These are phyloP conservation scores for Naganishia antarctica DNA, from an alignment of 768 basidiomycete genomes.

Conservation along the genomic window DNA sequence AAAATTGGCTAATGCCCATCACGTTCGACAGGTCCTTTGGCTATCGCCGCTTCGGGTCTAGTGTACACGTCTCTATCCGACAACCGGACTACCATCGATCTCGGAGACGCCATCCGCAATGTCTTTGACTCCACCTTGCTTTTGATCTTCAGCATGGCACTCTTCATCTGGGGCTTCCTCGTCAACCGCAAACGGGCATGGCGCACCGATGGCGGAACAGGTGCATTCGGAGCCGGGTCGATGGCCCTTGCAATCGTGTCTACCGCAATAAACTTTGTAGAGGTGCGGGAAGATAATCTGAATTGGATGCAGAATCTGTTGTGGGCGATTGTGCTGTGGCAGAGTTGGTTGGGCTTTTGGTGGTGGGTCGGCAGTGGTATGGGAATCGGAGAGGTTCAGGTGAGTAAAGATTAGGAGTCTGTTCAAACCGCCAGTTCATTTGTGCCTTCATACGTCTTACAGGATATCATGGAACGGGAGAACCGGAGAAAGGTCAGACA, in stretches of 20 bases:
- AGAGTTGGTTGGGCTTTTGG: slow-evolving; percentile 94
- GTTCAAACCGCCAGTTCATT: no score
- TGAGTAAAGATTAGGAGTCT: slow-evolving; percentile 27
- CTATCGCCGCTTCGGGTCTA: slow-evolving; percentile 75
- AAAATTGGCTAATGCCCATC: not conserved
- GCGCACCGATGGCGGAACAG: slow-evolving; percentile 94
- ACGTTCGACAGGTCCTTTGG: slow-evolving; percentile 64
- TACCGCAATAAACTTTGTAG: slow-evolving; percentile 76
- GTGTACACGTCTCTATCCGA: slow-evolving; percentile 68
- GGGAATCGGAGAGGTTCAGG: slow-evolving; percentile 66
- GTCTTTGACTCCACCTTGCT: slow-evolving; percentile 96
- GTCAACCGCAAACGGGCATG: slow-evolving; percentile 88
- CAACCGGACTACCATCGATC: slow-evolving; percentile 51
- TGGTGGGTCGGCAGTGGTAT: slow-evolving; percentile 91
- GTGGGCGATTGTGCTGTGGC: slow-evolving; percentile 93
- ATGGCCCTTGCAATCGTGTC: slow-evolving; percentile 74
- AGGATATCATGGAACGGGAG: slow-evolving; percentile 33
- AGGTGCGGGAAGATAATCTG: slow-evolving; percentile 80
- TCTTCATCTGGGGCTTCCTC: slow-evolving; percentile 87
- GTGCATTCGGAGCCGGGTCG: slow-evolving; percentile 82
- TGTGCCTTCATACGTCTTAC: no score
- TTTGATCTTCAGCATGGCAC: slow-evolving; percentile 80
- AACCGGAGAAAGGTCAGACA: slow-evolving; percentile 38
- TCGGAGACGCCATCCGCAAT: slow-evolving; percentile 75
- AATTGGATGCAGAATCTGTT: slow-evolving; percentile 86